A percentile compares a stretch with the other conserved stretches of the same genome.
Evolutionary conservation across 1,284 basidiomycete genomes (phyloP).

Genomic region (Sporisorium iseilematis-ciliati): DNA sequence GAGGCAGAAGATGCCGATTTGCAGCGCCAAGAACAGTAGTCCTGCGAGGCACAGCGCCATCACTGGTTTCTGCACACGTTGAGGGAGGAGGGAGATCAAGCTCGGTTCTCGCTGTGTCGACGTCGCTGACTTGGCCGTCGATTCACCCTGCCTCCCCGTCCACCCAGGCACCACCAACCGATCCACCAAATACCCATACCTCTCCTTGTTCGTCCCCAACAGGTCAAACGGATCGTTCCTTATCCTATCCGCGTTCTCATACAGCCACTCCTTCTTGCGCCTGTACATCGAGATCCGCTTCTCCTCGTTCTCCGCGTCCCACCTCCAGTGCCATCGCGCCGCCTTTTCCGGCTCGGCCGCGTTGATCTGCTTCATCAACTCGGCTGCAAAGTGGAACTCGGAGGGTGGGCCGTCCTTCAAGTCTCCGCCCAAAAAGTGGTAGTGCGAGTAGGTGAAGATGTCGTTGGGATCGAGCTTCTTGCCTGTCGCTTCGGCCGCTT

Average conservation of each 20-base stretch:
- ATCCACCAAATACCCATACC: constrained; percentile 20
- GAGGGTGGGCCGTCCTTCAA: constrained; percentile 20
- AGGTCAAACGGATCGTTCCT: constrained; percentile 47
- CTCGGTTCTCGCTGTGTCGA: neutral
- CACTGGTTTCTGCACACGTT: neutral
- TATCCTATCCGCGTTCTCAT: constrained; percentile 29
- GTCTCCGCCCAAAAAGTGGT: constrained; percentile 20
- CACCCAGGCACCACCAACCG: constrained; percentile 18
- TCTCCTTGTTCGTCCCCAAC: constrained; percentile 23
- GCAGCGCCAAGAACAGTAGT: neutral
- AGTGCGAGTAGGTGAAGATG: constrained; percentile 20
- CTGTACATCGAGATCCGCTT: constrained; percentile 42
- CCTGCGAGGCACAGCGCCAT: neutral
- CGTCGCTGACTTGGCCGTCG: neutral
- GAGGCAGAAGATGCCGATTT: neutral
- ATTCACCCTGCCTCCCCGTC: neutral
- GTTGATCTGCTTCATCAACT: constrained; percentile 20
- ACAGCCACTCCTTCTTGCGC: constrained; percentile 35
- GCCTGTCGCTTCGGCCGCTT: neutral
- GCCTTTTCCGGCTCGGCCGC: constrained; percentile 17
- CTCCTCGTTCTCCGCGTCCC: constrained; percentile 38
- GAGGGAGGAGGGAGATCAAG: neutral
- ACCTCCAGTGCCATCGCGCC: constrained; percentile 24
- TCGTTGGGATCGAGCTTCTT: constrained; percentile 10
- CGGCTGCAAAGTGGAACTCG: constrained; percentile 32